Conservation (phyloP, 1,139 yeast species). For the Protomyces macrosporus region DNA sequence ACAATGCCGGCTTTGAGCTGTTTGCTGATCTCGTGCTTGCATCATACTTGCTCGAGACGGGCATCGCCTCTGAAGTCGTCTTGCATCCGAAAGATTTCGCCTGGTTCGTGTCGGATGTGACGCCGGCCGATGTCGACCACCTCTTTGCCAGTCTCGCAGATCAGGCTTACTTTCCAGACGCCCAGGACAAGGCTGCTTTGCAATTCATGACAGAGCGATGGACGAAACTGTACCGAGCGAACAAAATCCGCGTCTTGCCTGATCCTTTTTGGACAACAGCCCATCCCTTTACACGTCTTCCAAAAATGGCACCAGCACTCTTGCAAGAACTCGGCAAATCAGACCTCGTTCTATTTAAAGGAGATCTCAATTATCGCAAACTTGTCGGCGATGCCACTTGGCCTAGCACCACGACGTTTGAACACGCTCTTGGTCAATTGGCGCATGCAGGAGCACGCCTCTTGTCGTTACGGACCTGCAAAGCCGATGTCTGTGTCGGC, state of each 20-base stretch:
- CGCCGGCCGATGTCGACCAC: conserved; percentile 67
- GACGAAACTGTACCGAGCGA: conserved; percentile 47
- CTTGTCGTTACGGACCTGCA: conserved; percentile 80
- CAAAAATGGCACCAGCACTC: conserved; percentile 52
- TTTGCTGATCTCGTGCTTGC: conserved; percentile 79
- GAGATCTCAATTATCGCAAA: conserved; percentile 93
- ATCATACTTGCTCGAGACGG: conserved; percentile 67
- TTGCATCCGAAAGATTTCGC: conserved; percentile 88
- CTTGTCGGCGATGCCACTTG: conserved; percentile 76
- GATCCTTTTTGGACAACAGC: conserved; percentile 81
- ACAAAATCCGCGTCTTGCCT: conserved; percentile 54
- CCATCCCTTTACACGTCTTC: conserved; percentile 62
- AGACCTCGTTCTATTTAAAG: conserved; percentile 65
- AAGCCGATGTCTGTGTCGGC: conserved; percentile 95
- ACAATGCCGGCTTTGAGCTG: conserved; percentile 91
- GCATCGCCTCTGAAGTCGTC: conserved; percentile 56
- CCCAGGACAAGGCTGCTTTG: conserved; percentile 6
- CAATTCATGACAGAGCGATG: conserved; percentile 20
- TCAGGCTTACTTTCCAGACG: conserved; percentile 13
- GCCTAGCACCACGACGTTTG: conserved; percentile 75
- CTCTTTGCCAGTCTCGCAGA: conserved; percentile 52
- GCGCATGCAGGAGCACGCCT: conserved; percentile 52
- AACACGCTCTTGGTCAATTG: conserved; percentile 62
- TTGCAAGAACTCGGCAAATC: conserved; percentile 54
- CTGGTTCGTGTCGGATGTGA: conserved; percentile 96